phyloP scores from a whole-genome alignment of 2,329 filamentous ascomycete species.

The Cladosporium sphaerospermum region DNA sequence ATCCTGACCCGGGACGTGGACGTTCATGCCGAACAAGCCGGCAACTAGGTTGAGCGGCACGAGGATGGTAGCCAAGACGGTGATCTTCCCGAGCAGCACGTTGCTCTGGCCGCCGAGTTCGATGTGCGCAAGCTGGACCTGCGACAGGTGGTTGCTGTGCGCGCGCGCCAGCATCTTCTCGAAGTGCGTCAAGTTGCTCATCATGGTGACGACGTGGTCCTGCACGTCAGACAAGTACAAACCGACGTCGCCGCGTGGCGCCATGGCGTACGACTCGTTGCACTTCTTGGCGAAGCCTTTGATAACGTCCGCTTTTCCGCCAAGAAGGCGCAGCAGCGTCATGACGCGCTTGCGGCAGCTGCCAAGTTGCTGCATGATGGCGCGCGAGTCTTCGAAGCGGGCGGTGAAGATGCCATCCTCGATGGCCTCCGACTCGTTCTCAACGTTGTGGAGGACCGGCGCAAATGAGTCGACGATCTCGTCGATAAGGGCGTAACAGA shows the following conservation, averaged over 20 bases:
- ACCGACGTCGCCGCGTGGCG: slow-evolving; percentile 91
- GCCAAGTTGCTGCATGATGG: slow-evolving; percentile 82
- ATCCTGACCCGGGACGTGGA: slow-evolving; percentile 59
- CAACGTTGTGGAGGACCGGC: slow-evolving; percentile 79
- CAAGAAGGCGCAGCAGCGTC: slow-evolving; percentile 83
- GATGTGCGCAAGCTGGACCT: slow-evolving; percentile 87
- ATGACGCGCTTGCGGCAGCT: slow-evolving; percentile 91
- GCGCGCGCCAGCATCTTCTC: slow-evolving; percentile 95
- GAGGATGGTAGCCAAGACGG: slow-evolving; percentile 87
- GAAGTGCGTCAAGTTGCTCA: slow-evolving; percentile 89
- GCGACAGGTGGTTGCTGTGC: slow-evolving; percentile 93
- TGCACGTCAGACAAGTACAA: slow-evolving; percentile 97
- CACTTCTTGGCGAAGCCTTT: slow-evolving; percentile 97
- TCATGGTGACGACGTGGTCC: slow-evolving; percentile 99
- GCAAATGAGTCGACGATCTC: slow-evolving; percentile 97
- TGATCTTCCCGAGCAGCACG: slow-evolving; percentile 88
- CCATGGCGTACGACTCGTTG: slow-evolving; percentile 94
- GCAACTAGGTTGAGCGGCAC: slow-evolving; percentile 92
- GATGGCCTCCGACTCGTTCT: slow-evolving; percentile 82
- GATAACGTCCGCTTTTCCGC: slow-evolving; percentile 97
- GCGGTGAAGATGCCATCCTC: slow-evolving; percentile 94
- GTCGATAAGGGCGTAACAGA: slow-evolving; percentile 97
- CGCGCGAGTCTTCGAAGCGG: slow-evolving; percentile 79
- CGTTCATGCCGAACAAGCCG: slow-evolving; percentile 84
- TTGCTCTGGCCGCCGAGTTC: slow-evolving; percentile 83